Percentiles rank a stretch among this genome's conserved stretches.
These are phyloP conservation scores for Tylopilus vinaceipallidus DNA, from an alignment of 768 basidiomycete species.

Conservation along the genomic window DNA sequence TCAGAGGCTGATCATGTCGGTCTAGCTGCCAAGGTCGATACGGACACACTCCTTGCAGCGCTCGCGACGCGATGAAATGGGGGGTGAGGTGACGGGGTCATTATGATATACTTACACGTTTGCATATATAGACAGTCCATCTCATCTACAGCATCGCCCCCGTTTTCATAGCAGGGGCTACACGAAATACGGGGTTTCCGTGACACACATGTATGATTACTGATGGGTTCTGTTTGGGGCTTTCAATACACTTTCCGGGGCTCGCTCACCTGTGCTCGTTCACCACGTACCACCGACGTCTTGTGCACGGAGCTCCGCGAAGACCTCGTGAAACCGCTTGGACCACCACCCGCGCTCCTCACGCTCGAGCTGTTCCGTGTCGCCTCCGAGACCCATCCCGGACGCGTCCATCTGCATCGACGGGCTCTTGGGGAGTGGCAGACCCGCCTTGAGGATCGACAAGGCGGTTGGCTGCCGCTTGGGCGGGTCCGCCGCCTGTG, in stretches of 20 bases:
- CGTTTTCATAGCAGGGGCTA: background rate
- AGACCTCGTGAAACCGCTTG: constrained; percentile 59
- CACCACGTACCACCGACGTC: too few species aligned
- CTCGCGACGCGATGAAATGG: constrained; percentile 41
- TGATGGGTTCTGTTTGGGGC: background rate
- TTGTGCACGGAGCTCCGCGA: constrained; percentile 60
- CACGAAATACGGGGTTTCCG: too few species aligned
- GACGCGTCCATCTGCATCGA: constrained; percentile 51
- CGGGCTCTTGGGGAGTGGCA: constrained; percentile 72
- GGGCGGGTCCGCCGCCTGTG: constrained; percentile 25
- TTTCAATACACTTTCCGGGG: too few species aligned
- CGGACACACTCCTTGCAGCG: constrained; percentile 58
- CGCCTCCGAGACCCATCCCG: constrained; percentile 26
- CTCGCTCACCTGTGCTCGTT: too few species aligned
- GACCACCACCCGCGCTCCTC: constrained; percentile 79
- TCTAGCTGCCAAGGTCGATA: constrained; percentile 62
- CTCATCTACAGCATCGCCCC: constrained; percentile 7
- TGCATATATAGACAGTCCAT: too few species aligned
- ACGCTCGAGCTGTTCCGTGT: constrained; percentile 45
- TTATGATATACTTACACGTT: too few species aligned
- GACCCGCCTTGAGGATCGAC: constrained; percentile 42
- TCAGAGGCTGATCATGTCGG: background rate
- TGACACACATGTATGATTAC: constrained; percentile 7
- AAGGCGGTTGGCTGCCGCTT: constrained; percentile 29
- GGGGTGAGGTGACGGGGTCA: too few species aligned